Evolutionary conservation across 345 rosid genomes (phyloP).

Genomic region (Eucalyptus paniculata): DNA sequence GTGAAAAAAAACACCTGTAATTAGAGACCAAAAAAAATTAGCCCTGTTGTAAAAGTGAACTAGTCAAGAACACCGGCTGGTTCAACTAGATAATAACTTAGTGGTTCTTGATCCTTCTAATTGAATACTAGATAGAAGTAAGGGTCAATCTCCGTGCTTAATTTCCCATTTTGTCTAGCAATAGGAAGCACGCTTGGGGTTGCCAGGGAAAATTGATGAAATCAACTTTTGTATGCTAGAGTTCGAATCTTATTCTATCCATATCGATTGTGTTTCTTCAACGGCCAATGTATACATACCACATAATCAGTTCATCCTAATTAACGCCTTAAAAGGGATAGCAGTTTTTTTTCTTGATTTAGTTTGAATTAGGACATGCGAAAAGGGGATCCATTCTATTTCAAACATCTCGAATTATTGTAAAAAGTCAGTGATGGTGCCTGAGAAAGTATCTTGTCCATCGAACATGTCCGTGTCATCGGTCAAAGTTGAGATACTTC

Average conservation of each 20-base stretch:
- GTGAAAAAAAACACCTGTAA: fast-evolving
- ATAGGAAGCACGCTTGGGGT: background rate
- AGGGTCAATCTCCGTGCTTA: background rate
- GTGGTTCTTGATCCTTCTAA: background rate
- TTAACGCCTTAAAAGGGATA: background rate
- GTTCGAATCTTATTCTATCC: background rate
- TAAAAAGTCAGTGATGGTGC: background rate
- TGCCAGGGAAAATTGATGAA: background rate
- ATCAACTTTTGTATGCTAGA: background rate
- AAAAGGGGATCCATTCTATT: background rate
- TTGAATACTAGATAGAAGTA: background rate
- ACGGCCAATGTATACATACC: background rate
- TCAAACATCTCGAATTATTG: background rate
- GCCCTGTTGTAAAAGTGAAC: too few relatives aligned
- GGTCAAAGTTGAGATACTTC: background rate
- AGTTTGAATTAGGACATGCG: background rate
- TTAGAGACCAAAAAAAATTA: too few relatives aligned
- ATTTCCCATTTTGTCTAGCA: background rate
- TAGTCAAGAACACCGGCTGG: fast-evolving
- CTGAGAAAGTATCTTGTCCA: background rate
- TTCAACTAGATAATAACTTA: background rate
- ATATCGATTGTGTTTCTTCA: fast-evolving
- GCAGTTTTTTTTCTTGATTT: too few relatives aligned
- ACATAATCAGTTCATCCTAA: background rate
- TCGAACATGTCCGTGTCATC: background rate